These are phyloP conservation scores for Penicillium sp. DNA, from an alignment of 2,329 filamentous ascomycete species.

Conservation along the genomic window DNA sequence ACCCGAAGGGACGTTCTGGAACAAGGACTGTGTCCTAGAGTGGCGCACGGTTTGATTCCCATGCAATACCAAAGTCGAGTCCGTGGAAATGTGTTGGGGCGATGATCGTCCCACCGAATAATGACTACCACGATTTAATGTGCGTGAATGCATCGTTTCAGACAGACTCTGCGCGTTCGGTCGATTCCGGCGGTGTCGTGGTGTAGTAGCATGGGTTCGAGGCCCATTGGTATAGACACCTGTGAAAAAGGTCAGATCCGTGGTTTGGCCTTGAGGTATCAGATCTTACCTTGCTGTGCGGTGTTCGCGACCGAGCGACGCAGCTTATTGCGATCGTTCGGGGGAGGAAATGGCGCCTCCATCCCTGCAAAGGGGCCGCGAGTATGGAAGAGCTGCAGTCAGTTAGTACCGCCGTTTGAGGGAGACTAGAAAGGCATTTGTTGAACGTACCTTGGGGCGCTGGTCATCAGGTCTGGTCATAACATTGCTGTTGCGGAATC, in stretches of 20 bases:
- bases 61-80: too few relatives aligned
- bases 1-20: background rate
- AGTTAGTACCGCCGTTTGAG: conserved; percentile 16
- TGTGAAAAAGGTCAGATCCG: too few relatives aligned
- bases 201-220: background rate
- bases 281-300: too few relatives aligned
- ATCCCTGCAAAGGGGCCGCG: conserved; percentile 19
- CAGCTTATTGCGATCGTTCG: conserved; percentile 7
- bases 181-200: background rate
- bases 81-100: too few relatives aligned
- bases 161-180: background rate
- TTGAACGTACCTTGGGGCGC: conserved; percentile 67
- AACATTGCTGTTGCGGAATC: conserved; percentile 94
- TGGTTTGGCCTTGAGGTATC: too few relatives aligned
- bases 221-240: too few relatives aligned
- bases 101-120: background rate
- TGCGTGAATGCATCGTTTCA: background rate
- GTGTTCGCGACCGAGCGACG: conserved; percentile 2
- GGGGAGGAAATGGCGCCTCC: conserved; percentile 2
- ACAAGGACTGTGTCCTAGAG: background rate
- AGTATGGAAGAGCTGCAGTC: conserved; percentile 54
- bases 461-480: conserved; percentile 83
- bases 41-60: too few relatives aligned
- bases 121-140: background rate
- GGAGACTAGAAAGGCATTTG: background rate